Evolutionary conservation across 73 alveolate genomes (phyloP).

Genomic region (Uronychia setigera): DNA sequence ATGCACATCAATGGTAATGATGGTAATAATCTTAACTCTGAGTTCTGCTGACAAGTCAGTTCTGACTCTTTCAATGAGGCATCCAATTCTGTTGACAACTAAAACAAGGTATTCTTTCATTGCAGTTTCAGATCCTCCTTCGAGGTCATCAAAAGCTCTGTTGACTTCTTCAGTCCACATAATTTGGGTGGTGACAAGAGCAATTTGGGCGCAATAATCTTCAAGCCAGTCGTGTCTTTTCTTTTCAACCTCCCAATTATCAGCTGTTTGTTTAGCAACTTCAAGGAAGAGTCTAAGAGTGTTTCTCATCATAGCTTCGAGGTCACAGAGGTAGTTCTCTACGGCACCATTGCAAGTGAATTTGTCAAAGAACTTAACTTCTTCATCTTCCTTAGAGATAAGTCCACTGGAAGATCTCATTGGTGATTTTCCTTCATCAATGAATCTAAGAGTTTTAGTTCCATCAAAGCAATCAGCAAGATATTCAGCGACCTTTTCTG

Average conservation of each 20-base stretch:
- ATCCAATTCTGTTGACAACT: slow-evolving; percentile 79
- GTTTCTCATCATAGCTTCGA: slow-evolving; percentile 91
- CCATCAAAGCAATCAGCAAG: slow-evolving; percentile 99
- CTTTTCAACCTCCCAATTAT: slow-evolving; percentile 93
- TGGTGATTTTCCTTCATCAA: slow-evolving; percentile 65
- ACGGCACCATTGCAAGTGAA: slow-evolving; percentile 97
- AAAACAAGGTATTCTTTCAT: slow-evolving; percentile 92
- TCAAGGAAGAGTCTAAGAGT: slow-evolving; percentile 89
- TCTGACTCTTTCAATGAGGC: slow-evolving; percentile 96
- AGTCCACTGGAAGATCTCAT: slow-evolving; percentile 64
- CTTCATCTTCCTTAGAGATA: slow-evolving; percentile 90
- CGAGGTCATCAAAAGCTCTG: slow-evolving; percentile 97
- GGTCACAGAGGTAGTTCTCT: slow-evolving; percentile 92
- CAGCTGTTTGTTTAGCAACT: slow-evolving; percentile 94
- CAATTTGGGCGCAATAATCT: slow-evolving; percentile 98
- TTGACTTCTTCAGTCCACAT: slow-evolving; percentile 99
- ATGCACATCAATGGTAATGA: slow-evolving; percentile 99
- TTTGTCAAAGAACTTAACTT: slow-evolving; percentile 85
- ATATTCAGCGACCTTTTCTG: slow-evolving; percentile 95
- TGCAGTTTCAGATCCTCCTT: slow-evolving; percentile 98
- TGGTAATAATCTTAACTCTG: slow-evolving; percentile 98
- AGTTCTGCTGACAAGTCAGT: slow-evolving; percentile 83
- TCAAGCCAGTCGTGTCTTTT: slow-evolving; percentile 99
- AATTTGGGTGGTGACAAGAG: slow-evolving; percentile 97
- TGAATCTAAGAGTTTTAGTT: slow-evolving; percentile 94